Evolutionary conservation across 1,139 yeast species (phyloP).

Genomic region (Sugiyamaella japonica): DNA sequence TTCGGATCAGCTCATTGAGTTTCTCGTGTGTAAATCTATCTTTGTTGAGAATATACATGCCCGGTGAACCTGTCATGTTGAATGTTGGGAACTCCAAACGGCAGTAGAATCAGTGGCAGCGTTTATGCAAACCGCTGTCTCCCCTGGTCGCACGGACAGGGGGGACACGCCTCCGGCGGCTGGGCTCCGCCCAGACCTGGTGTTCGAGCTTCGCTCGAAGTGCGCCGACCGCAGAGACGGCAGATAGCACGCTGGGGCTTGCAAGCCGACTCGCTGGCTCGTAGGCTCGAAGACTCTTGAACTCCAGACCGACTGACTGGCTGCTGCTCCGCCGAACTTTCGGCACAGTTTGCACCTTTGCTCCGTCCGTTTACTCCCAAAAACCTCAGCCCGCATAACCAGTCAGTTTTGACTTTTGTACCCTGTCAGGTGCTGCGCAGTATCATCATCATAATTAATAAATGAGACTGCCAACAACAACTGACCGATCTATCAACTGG

Average conservation of each 20-base stretch:
- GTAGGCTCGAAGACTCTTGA: no score
- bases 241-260: no score
- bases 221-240: no score
- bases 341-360: no score
- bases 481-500: not conserved
- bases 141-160: not conserved
- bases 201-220: not conserved
- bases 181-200: not conserved
- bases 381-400: no score
- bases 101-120: not conserved
- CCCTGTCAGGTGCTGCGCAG: not conserved
- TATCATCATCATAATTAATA: no score
- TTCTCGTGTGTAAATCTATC: slow-evolving; percentile 3
- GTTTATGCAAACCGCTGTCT: no score
- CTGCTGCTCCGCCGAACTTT: no score
- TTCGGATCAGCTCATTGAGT: slow-evolving; percentile 1
- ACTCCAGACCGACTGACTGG: no score
- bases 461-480: not conserved
- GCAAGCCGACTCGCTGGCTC: no score
- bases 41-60: slow-evolving; percentile 9
- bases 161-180: not conserved
- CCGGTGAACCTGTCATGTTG: not conserved
- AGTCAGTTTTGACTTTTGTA: not conserved
- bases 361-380: no score
- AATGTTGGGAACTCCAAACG: not conserved